These are phyloP conservation scores for Lasiodiplodia citricola DNA, from an alignment of 2,329 filamentous ascomycete species.

Conservation along the genomic window DNA sequence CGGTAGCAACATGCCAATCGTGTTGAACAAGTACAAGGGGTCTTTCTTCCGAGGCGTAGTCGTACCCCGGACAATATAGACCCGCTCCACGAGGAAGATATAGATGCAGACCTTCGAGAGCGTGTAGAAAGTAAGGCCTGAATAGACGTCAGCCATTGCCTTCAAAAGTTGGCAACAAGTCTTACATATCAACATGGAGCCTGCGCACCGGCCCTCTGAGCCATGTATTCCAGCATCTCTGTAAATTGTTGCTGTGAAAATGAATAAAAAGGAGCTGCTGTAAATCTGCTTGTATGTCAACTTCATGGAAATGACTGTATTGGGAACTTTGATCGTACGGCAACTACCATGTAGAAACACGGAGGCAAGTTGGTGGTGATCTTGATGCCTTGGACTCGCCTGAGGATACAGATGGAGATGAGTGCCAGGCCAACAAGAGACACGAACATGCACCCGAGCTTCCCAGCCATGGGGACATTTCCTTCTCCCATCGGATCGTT, in stretches of 20 bases:
- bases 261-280: not conserved
- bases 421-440: not conserved
- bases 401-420: not conserved
- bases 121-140: conserved; percentile 5
- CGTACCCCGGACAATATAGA: conserved; percentile 4
- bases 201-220: not conserved
- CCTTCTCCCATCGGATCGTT: not conserved
- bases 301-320: not conserved
- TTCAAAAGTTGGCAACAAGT: not conserved
- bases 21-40: not conserved
- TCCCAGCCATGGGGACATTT: conserved; percentile 2
- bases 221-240: not conserved
- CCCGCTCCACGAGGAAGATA: conserved; percentile 5
- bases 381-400: not conserved
- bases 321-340: not conserved
- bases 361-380: not conserved
- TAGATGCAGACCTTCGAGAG: not conserved
- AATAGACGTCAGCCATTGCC: not conserved
- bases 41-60: conserved; percentile 5
- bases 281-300: not conserved
- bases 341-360: not conserved
- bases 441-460: conserved; percentile 11
- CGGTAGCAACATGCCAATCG: not conserved
- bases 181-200: conserved; percentile 12
- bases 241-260: no score